Base-by-base conservation (phyloP, 2,329 filamentous ascomycete species). In the Sordariomycetes sp. region DNA sequence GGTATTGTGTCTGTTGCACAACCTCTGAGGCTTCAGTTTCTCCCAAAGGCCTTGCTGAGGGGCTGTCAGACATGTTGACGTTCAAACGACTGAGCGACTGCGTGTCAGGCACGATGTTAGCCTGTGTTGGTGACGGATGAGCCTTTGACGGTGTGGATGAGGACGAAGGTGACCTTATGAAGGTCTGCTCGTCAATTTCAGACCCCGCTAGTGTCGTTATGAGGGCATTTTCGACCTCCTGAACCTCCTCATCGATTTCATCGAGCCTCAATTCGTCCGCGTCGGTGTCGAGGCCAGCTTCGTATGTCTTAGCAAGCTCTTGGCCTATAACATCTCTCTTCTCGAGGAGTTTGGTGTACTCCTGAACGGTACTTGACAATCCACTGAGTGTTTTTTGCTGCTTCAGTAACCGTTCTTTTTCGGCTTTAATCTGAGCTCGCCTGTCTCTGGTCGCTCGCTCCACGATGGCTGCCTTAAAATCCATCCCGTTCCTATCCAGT, bases 231-330 rank as follows among this genome's bases (percentile, higher is more conserved):
- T 72, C 69, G 39, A 60, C 60, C 24, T 53, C 46, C 37, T 64
- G 59, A 11, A 75, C 53, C 34, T 61, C 47, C 32, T 58, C 58
- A 9, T 61, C 61, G 24, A 76, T 46, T 23, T 65, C 57, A 38
- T 74, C 69, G 8, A 75, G 51, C 26, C 56, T 60, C 21, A 50
- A 46, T 43, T 76, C 71, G 16, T 72, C 67, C 8, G 67, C 63
- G 3, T 68, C 63, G 2, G 66, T 75, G 31, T 75, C 64, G 11
- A 66, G 47, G 17, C 63, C 63, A 8, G 70, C 60, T 11, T 60
- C 61, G 39, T 74, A 77, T 1, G 66, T 66, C 37, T 68, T 55
- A 4, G 61, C 59, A 32, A 76, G 63, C 33, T 61, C 55, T 30
- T 62, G 50, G 1, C 68, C 56, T 16, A 76, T 49, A 6, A 54